Conservation (phyloP, 2,329 filamentous ascomycete species). For the Sphaerostilbella broomeana region DNA sequence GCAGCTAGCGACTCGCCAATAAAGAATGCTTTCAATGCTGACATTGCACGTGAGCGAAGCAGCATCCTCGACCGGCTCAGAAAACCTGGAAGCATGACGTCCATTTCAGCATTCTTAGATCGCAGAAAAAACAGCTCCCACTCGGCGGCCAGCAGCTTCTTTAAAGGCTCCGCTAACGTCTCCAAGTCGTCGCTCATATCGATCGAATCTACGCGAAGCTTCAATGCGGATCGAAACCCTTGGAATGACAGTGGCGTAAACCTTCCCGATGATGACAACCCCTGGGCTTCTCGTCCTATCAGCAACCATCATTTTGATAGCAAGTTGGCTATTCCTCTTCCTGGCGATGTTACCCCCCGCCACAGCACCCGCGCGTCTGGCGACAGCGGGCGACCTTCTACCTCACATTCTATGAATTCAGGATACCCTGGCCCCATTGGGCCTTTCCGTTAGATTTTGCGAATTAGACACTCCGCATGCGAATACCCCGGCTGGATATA, state of each 20-base stretch:
- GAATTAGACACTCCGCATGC: conserved; percentile 42
- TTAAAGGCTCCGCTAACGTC: conserved; percentile 85
- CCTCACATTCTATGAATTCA: conserved; percentile 91
- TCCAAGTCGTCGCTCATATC: conserved; percentile 95
- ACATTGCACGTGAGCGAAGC: conserved; percentile 70
- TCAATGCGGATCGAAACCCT: conserved; percentile 84
- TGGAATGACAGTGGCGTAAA: conserved; percentile 99
- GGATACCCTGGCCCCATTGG: conserved; percentile 91
- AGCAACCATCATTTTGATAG: conserved; percentile 59
- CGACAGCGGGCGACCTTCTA: conserved; percentile 86
- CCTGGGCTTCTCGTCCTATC: conserved; percentile 56
- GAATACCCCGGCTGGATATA: conserved; percentile 60
- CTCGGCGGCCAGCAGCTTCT: conserved; percentile 74
- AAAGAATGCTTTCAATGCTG: conserved; percentile 75
- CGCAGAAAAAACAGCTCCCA: conserved; percentile 90
- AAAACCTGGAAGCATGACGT: conserved; percentile 90
- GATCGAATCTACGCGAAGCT: conserved; percentile 89
- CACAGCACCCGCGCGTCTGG: conserved; percentile 78
- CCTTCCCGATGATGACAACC: conserved; percentile 77
- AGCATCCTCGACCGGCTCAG: conserved; percentile 87
- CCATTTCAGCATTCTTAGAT: conserved; percentile 91
- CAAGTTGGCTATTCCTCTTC: conserved; percentile 59
- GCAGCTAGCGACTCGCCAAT: conserved; percentile 83
- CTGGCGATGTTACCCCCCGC: conserved; percentile 77
- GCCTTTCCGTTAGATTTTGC: conserved; percentile 73